These are phyloP conservation scores for Dendrothele bispora DNA, from an alignment of 768 basidiomycete genomes.

Conservation along the genomic window DNA sequence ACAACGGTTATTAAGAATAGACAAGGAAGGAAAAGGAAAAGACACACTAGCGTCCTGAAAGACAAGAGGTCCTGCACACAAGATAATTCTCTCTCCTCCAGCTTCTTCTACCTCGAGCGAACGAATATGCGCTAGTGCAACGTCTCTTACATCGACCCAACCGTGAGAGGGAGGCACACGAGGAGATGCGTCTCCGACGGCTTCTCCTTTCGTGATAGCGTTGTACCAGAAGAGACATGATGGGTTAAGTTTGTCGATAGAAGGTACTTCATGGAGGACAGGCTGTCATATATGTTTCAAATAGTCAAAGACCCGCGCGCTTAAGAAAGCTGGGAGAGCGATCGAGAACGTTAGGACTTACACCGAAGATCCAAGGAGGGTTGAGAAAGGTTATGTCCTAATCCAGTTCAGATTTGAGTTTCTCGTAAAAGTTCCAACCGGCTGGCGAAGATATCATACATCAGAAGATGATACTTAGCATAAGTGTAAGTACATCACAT, in stretches of 20 bases:
- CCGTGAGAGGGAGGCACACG: background rate
- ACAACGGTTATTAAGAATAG: background rate
- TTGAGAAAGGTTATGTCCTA: constrained; percentile 40
- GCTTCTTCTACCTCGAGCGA: constrained; percentile 44
- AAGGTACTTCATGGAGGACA: constrained; percentile 23
- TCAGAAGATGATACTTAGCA: background rate
- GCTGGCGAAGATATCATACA: constrained; percentile 7
- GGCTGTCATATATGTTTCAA: constrained; percentile 6
- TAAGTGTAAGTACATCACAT: too few species aligned
- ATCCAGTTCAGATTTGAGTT: constrained; percentile 22
- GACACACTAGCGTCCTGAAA: constrained; percentile 2
- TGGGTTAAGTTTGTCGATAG: constrained; percentile 23
- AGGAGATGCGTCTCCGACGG: background rate
- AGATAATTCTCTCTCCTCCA: constrained; percentile 44
- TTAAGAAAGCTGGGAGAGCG: background rate
- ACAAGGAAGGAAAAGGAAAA: background rate
- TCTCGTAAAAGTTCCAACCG: constrained; percentile 14
- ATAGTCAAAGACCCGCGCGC: background rate
- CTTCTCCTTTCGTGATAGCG: background rate
- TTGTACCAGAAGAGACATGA: constrained; percentile 14
- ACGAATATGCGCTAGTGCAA: constrained; percentile 43
- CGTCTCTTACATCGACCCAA: constrained; percentile 41
- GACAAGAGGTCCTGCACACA: constrained; percentile 14
- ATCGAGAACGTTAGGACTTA: constrained; percentile 7
- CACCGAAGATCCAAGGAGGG: constrained; percentile 44